Evolutionary conservation across 805 yeast species (phyloP).

Genomic region (Trichomonascus vanleenenianus): DNA sequence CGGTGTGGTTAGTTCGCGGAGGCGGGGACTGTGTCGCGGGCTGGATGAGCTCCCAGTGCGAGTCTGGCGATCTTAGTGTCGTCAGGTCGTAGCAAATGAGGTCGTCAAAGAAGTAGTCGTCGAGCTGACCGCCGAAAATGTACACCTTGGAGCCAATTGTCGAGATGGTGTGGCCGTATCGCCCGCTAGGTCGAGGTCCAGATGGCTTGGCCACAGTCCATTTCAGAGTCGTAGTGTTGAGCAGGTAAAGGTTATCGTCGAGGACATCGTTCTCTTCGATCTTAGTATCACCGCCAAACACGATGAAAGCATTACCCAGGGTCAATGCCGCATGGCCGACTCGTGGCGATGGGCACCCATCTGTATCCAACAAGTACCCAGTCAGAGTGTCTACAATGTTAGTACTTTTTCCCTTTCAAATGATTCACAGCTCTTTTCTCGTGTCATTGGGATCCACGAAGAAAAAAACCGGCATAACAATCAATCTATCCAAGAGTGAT

Average conservation of each 20-base stretch:
- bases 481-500: neutral
- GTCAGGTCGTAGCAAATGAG: constrained; percentile 80
- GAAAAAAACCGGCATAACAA: neutral
- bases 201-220: constrained; percentile 74
- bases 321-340: constrained; percentile 92
- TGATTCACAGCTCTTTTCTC: too few species aligned
- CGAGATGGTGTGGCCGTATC: constrained; percentile 91
- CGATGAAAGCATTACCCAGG: constrained; percentile 89
- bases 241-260: constrained; percentile 84
- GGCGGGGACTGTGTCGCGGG: constrained; percentile 58
- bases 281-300: constrained; percentile 94
- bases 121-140: constrained; percentile 92
- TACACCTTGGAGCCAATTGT: constrained; percentile 58
- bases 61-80: constrained; percentile 72
- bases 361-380: constrained; percentile 58
- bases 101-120: constrained; percentile 74
- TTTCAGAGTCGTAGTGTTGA: constrained; percentile 67
- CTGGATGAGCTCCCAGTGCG: constrained; percentile 72
- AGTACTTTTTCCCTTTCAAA: neutral
- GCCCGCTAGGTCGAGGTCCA: constrained; percentile 76
- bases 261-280: constrained; percentile 60
- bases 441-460: too few species aligned
- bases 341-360: constrained; percentile 86
- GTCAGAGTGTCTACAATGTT: constrained; percentile 25
- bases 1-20: constrained; percentile 84